These are phyloP conservation scores for Mrakia blollopis DNA, from an alignment of 768 basidiomycete species.

Conservation along the genomic window DNA sequence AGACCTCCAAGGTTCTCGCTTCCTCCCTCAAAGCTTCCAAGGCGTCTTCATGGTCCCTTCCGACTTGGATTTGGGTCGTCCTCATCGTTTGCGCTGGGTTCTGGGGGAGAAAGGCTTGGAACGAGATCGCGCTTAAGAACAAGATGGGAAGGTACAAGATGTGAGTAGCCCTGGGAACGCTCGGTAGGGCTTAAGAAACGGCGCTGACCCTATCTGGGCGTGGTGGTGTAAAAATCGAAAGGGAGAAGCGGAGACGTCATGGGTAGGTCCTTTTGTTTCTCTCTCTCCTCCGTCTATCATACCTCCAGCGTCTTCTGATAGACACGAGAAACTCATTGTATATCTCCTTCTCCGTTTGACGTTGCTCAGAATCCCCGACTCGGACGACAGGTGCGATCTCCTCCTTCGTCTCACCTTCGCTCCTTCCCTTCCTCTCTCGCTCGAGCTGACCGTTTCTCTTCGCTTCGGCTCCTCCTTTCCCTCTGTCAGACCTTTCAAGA, in stretches of 20 bases:
- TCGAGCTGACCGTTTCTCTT: background rate
- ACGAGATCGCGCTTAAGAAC: background rate
- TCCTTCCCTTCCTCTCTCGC: background rate
- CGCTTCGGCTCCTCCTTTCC: background rate
- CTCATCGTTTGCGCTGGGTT: background rate
- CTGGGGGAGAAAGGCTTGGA: slow-evolving; percentile 10
- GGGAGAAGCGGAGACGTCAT: slow-evolving; percentile 20
- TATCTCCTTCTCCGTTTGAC: background rate
- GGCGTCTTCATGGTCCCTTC: background rate
- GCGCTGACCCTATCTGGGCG: too few species aligned
- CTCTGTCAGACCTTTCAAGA: slow-evolving; percentile 17
- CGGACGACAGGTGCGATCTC: slow-evolving; percentile 3
- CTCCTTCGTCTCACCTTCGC: background rate
- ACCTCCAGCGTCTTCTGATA: background rate
- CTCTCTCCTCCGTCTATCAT: background rate
- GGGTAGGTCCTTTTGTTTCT: background rate
- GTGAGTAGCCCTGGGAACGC: background rate
- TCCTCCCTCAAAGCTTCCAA: background rate
- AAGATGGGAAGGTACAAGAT: slow-evolving; percentile 1
- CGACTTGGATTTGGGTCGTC: background rate
- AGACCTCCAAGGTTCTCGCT: background rate
- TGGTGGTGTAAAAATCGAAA: background rate
- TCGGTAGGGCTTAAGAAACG: too few species aligned
- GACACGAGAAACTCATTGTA: background rate
- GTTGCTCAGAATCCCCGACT: slow-evolving; percentile 9